Conservation (phyloP, 225 moss, liverwort and hornwort species). For the Ulota crispa region DNA sequence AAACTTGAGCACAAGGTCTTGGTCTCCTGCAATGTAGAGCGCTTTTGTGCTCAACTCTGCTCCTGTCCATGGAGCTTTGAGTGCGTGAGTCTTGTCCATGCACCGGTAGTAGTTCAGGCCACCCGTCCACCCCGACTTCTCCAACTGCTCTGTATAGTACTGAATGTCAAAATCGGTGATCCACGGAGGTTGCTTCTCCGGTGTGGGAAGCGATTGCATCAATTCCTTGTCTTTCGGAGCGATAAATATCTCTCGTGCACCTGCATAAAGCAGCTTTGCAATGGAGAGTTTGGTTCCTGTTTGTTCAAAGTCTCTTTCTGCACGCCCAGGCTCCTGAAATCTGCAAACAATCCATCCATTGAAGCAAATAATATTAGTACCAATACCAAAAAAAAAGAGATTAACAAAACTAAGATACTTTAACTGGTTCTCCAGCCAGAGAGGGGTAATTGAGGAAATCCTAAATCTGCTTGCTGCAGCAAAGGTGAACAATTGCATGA, state of each 20-base stretch:
- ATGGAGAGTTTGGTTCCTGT: conserved; percentile 36
- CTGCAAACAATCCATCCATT: conserved; percentile 13
- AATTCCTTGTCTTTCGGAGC: conserved; percentile 32
- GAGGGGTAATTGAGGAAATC: too few species aligned
- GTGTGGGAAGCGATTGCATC: conserved; percentile 25
- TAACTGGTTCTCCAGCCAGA: too few species aligned
- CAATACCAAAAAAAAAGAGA: background rate
- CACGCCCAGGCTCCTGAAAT: conserved; percentile 63
- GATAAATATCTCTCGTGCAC: background rate
- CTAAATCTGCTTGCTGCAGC: too few species aligned
- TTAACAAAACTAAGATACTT: background rate
- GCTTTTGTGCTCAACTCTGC: conserved; percentile 44
- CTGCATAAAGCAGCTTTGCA: conserved; percentile 21
- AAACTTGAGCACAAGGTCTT: conserved; percentile 51
- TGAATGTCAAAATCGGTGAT: conserved; percentile 65
- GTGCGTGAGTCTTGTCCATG: conserved; percentile 60
- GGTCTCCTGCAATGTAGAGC: conserved; percentile 55
- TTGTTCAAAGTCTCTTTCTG: conserved; percentile 62
- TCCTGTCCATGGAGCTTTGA: conserved; percentile 68
- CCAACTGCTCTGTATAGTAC: conserved; percentile 51
- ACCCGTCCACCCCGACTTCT: conserved; percentile 72
- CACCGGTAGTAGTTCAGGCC: conserved; percentile 68
- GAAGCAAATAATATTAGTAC: too few species aligned
- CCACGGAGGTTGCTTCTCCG: conserved; percentile 54
- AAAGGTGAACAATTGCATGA: background rate